Evolutionary conservation across 257 asterid species (phyloP), one percentile per base, ranked within the genome.

Genomic region (Hygrophila difformis): DNA sequence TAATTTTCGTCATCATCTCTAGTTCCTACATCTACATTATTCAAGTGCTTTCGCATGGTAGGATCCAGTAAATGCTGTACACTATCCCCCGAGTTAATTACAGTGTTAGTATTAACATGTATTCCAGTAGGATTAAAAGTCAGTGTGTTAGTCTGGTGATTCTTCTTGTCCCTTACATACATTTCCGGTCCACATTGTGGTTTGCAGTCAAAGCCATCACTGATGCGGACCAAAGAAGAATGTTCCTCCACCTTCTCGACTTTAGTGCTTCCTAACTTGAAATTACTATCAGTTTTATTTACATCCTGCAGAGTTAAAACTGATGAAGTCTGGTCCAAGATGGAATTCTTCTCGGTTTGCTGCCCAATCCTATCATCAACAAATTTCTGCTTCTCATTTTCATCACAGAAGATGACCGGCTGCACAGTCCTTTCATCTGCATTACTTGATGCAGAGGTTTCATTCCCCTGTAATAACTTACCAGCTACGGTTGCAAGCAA

Each of bases 1-100:
- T 70, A 91, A 70, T 91, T 86, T 47, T 91, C 95, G 72, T 78
- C 96, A 74, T 86, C 96, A 81, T 86, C 94, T 70, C 93, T 91
- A 91, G 62, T 68, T 65, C 93, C 96, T 91, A 91, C 60, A 47
- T 86, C 76, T 76, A 91, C 93, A 80, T 51, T 62, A 49, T 60
- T 70, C 81, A 81, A 64, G 54, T 44, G 92, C 82, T 78, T 85
- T 45, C 64, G 77, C 62, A 70, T 52, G 40, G 68, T 62, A 75
- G 77, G 74, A 53, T 55, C 66, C 59, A 70, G 66, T n/a, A n/a
- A 72, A 72, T 35, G 51, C 83, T 80, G 78, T 82, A 91, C 99
- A 86, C 84, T 80, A 74, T 68, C 63, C 46, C 64, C 86, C 61
- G 86, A 68, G 64, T 79, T 89, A 71, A 65, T 51, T 48, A 71